These are phyloP conservation scores for Boletellus deceptivus DNA, from an alignment of 1,284 basidiomycete genomes.

Conservation along the genomic window DNA sequence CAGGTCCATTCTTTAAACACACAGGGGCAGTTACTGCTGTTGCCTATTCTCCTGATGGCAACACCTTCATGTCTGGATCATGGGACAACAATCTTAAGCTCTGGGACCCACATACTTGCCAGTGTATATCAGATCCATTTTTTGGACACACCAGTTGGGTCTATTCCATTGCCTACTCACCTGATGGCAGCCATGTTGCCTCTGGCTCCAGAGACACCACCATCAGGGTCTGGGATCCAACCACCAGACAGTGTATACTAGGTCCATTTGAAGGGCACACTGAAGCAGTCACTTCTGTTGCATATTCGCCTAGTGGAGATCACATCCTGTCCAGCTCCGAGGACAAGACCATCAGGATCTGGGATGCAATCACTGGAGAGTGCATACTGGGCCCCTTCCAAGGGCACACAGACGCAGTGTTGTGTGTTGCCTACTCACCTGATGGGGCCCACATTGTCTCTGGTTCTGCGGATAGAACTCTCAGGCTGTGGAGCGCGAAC, in stretches of 20 bases:
- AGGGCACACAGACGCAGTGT: conserved; percentile 10
- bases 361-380: conserved; percentile 10
- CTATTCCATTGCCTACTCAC: conserved; percentile 2
- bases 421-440: conserved; percentile 17
- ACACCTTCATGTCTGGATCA: conserved; percentile 13
- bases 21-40: not conserved
- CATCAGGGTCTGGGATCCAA: conserved; percentile 11
- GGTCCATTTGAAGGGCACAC: conserved; percentile 9
- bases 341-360: conserved; percentile 15
- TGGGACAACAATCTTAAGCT: conserved; percentile 2
- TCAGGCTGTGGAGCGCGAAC: conserved; percentile 18
- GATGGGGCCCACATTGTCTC: conserved; percentile 14
- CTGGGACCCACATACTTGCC: conserved; percentile 5
- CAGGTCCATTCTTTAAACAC: conserved; percentile 3
- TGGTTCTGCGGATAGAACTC: conserved; percentile 18
- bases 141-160: not conserved
- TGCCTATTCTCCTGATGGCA: conserved; percentile 14
- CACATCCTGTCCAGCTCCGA: conserved; percentile 11
- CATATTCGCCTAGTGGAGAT: conserved; percentile 16
- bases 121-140: not conserved
- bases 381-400: conserved; percentile 17
- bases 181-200: conserved; percentile 15
- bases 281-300: conserved; percentile 8
- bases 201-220: conserved; percentile 11
- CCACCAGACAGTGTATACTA: conserved; percentile 4